These are phyloP conservation scores for Pestalotiopsis sp. DNA, from an alignment of 2,329 filamentous ascomycete species.

Conservation along the genomic window DNA sequence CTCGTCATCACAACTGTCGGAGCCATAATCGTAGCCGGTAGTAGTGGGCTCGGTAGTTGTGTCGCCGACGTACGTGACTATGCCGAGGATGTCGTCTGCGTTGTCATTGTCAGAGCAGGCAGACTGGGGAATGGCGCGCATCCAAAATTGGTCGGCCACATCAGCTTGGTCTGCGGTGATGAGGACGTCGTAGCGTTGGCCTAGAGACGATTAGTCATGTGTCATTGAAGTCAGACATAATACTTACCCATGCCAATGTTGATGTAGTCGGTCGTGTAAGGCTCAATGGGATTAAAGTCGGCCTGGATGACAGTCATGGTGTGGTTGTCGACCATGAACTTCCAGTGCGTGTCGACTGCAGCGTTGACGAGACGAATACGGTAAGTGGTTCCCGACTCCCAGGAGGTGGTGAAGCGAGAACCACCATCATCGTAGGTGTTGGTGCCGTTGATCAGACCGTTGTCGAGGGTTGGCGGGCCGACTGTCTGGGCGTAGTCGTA, in stretches of 20 bases:
- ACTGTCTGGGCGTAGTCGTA: conserved; percentile 26
- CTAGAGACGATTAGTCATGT: not conserved
- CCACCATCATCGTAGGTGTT: conserved; percentile 34
- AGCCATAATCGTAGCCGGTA: conserved; percentile 13
- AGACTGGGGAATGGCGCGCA: conserved; percentile 42
- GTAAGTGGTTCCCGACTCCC: conserved; percentile 44
- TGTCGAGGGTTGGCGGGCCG: conserved; percentile 42
- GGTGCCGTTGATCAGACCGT: conserved; percentile 37
- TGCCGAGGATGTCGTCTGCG: conserved; percentile 7
- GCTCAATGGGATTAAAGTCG: conserved; percentile 56
- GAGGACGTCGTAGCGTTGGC: conserved; percentile 27
- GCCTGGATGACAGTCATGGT: conserved; percentile 53
- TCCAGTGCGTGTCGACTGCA: conserved; percentile 38
- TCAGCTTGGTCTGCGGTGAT: conserved; percentile 15
- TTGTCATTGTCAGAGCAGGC: conserved; percentile 34
- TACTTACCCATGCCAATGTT: conserved; percentile 39
- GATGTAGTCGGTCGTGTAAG: conserved; percentile 47
- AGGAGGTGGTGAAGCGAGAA: conserved; percentile 36
- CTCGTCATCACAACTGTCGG: conserved; percentile 36
- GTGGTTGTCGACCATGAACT: conserved; percentile 54
- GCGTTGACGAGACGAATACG: conserved; percentile 47
- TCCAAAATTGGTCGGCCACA: conserved; percentile 41
- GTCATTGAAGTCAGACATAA: not conserved
- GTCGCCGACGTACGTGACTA: conserved; percentile 39
- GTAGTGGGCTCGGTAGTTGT: conserved; percentile 18